Evolutionary conservation across 139 green algal species (phyloP).

Genomic region (Ettlia oleoabundans): DNA sequence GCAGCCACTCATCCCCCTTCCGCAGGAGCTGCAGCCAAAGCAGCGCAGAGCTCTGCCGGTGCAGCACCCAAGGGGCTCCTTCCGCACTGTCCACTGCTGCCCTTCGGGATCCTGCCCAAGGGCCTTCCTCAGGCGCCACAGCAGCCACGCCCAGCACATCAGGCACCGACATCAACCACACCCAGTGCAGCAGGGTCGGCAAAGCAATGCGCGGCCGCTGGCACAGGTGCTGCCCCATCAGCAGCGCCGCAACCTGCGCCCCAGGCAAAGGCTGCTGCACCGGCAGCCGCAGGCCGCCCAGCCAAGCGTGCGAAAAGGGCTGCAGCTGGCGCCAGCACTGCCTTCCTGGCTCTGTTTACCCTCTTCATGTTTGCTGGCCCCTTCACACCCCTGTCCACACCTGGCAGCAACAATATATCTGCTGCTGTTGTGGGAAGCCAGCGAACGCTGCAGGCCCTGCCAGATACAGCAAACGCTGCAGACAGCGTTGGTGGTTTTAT

Average conservation of each 20-base stretch:
- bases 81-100: conserved; percentile 11
- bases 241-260: background rate
- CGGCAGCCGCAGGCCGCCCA: conserved; percentile 7
- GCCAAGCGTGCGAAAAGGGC: conserved; percentile 36
- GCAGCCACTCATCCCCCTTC: background rate
- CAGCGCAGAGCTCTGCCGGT: background rate
- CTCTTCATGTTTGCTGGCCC: conserved; percentile 59
- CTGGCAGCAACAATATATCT: background rate
- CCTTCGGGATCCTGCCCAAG: conserved; percentile 3
- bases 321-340: conserved; percentile 41
- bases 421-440: background rate
- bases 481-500: background rate
- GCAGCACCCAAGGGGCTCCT: background rate
- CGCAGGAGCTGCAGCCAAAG: background rate
- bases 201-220: background rate
- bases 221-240: background rate
- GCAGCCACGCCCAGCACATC: background rate
- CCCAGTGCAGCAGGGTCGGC: background rate
- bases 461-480: background rate
- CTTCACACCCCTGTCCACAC: background rate
- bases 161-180: background rate
- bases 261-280: background rate
- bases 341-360: conserved; percentile 59
- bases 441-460: conserved; percentile 19
- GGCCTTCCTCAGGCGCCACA: conserved; percentile 2